phyloP scores from a whole-genome alignment of 2,329 filamentous ascomycete genomes.

The Sclerotinia subarctica region DNA sequence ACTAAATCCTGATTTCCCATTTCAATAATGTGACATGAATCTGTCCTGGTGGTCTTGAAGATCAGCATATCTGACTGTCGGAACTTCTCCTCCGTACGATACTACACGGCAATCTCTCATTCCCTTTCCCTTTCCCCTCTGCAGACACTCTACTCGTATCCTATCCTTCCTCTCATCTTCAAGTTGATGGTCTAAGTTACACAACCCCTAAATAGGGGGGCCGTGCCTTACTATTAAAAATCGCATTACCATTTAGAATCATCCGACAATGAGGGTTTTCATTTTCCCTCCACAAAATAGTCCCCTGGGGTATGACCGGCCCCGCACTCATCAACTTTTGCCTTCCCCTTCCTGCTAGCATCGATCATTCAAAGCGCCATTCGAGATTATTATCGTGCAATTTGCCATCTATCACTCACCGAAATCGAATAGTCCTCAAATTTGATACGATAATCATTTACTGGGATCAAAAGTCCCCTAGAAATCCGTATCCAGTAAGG shows the following conservation, averaged over 20 bases:
- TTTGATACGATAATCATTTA: background rate
- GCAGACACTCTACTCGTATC: background rate
- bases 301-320: constrained; percentile 19
- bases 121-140: background rate
- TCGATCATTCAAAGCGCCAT: background rate
- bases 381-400: constrained; percentile 8
- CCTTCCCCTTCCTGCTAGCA: background rate
- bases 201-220: constrained; percentile 5
- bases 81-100: background rate
- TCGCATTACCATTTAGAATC: constrained; percentile 12
- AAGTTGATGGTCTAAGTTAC: background rate
- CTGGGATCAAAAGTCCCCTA: background rate
- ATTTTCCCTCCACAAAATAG: constrained; percentile 12
- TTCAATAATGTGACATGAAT: background rate
- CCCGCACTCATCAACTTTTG: constrained; percentile 14
- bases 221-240: constrained; percentile 1
- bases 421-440: background rate
- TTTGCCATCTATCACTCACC: background rate
- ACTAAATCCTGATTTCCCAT: background rate
- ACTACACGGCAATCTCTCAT: background rate
- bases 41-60: background rate
- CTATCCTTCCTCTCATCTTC: background rate
- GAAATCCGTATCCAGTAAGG: background rate
- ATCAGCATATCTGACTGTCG: background rate
- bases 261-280: constrained; percentile 14